These are phyloP conservation scores for Lyophyllum shimeji DNA, from an alignment of 768 basidiomycete genomes.

Conservation along the genomic window DNA sequence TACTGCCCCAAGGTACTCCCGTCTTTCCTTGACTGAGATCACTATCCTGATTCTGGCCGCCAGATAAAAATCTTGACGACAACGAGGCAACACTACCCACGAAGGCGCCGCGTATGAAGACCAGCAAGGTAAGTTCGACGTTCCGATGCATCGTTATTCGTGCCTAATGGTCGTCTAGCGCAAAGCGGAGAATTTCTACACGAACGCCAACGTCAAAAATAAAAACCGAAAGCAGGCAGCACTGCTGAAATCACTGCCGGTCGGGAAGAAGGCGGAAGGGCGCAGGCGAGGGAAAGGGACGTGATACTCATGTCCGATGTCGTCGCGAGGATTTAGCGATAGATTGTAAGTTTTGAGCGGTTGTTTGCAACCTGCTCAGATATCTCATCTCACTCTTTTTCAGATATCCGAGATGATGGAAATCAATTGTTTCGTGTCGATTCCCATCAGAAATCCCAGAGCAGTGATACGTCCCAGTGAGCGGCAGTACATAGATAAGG, in stretches of 20 bases:
- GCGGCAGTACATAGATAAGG: background rate
- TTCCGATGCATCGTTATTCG: conserved; percentile 1
- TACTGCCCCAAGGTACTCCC: conserved; percentile 25
- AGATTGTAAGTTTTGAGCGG: conserved; percentile 5
- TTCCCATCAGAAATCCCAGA: background rate
- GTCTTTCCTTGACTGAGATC: conserved; percentile 15
- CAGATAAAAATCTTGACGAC: conserved; percentile 9
- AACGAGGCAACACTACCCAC: conserved; percentile 18
- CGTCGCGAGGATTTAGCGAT: conserved; percentile 11
- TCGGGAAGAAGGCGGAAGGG: conserved; percentile 46
- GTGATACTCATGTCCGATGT: conserved; percentile 2
- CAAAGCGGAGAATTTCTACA: conserved; percentile 90
- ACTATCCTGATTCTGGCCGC: conserved; percentile 1
- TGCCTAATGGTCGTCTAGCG: conserved; percentile 45
- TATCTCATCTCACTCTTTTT: background rate
- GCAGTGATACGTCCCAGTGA: background rate
- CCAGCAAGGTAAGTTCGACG: conserved; percentile 69
- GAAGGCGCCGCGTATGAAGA: conserved; percentile 86
- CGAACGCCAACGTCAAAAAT: conserved; percentile 83
- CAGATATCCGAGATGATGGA: background rate
- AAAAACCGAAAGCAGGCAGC: conserved; percentile 70
- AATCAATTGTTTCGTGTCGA: background rate
- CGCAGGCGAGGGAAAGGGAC: conserved; percentile 33
- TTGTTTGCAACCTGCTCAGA: background rate
- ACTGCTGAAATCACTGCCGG: conserved; percentile 54